Conservation (phyloP, 2,329 filamentous ascomycete species). For the Paecilomyces niveus region DNA sequence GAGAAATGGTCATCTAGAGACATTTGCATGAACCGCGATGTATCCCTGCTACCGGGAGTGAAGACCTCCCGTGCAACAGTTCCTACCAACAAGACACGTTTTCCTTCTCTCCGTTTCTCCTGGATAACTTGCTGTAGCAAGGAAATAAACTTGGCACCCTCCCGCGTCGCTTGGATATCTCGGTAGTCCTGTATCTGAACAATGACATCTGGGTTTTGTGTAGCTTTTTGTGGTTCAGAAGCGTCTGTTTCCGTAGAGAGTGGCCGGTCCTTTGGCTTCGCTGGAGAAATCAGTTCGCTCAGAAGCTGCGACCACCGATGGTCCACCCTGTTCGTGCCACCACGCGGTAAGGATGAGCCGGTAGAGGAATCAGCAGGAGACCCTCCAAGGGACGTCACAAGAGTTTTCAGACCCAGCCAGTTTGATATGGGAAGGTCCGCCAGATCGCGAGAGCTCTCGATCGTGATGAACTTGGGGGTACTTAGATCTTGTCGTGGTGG, state of each 20-base stretch:
- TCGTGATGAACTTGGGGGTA: slow-evolving; percentile 25
- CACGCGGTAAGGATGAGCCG: slow-evolving; percentile 8
- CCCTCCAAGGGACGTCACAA: slow-evolving; percentile 24
- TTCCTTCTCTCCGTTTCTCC: slow-evolving; percentile 62
- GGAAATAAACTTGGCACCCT: slow-evolving; percentile 62
- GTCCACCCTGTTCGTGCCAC: slow-evolving; percentile 16
- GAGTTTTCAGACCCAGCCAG: slow-evolving; percentile 22
- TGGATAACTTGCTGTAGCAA: slow-evolving; percentile 67
- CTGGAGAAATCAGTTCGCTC: slow-evolving; percentile 25
- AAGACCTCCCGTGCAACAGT: slow-evolving; percentile 54
- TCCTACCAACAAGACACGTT: slow-evolving; percentile 71
- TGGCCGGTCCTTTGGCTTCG: slow-evolving; percentile 9
- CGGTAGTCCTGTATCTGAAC: slow-evolving; percentile 75
- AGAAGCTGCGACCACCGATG: slow-evolving; percentile 27
- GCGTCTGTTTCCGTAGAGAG: slow-evolving; percentile 3
- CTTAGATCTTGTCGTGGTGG: slow-evolving; percentile 12
- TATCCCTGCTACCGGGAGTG: slow-evolving; percentile 35
- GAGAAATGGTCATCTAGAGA: slow-evolving; percentile 41
- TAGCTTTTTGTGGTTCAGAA: slow-evolving; percentile 9
- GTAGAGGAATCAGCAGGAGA: slow-evolving; percentile 15
- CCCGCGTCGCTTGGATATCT: slow-evolving; percentile 62
- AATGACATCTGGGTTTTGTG: slow-evolving; percentile 47
- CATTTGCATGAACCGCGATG: slow-evolving; percentile 41
- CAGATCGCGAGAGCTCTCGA: slow-evolving; percentile 23
- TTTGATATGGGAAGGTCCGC: slow-evolving; percentile 27